Base-by-base conservation (phyloP, 306 rosid species). In the Trifolium subterraneum region DNA sequence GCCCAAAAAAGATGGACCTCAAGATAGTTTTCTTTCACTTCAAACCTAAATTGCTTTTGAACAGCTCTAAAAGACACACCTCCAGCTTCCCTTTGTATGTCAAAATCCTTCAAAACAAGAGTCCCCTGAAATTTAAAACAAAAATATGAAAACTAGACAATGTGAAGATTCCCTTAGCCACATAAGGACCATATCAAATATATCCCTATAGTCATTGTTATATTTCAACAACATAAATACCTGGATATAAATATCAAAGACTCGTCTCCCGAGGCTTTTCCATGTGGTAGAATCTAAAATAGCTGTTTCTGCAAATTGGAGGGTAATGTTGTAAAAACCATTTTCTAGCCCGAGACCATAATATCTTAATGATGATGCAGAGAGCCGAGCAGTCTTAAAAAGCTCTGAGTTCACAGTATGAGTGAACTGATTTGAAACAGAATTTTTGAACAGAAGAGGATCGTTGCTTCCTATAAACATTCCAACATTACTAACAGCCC, bases 401-500 rank as follows among this genome's bases (percentile, higher is more conserved):
- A 90, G 81, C 78, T 83, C 94, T 0, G 92, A 0, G 48, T 87
- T 72, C 60, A 83, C 9, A 62, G 91, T 73, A 56, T 47, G 73
- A 48, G 79, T 62, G 80, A 88, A 80, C 71, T 83, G 91, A 62
- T 82, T 76, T 62, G 70, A 2, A 1, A 83, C 82, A 42, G 0
- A 70, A 39, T 70, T 72, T 20, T 19, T 74, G 77, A 20, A 90
- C 10, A 0, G 4, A 27, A 3, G 4, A 74, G 82, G 73, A 68
- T 78, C 74, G 50, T 0, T 81, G 61, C 0, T 65, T 11, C 80
- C 83, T 0, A 79, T 74, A 64, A 84, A 93, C 9, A 56, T 71
- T 69, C 98, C 96, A 19, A 88, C 87, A 51, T 88, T 93, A 73
- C 95, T 93, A 67, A 86, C 87, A 8, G 81, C 95, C 98, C 98